Evolutionary conservation across 2,329 filamentous ascomycete genomes (phyloP).

Genomic region (Aspergillus puulaauensis): DNA sequence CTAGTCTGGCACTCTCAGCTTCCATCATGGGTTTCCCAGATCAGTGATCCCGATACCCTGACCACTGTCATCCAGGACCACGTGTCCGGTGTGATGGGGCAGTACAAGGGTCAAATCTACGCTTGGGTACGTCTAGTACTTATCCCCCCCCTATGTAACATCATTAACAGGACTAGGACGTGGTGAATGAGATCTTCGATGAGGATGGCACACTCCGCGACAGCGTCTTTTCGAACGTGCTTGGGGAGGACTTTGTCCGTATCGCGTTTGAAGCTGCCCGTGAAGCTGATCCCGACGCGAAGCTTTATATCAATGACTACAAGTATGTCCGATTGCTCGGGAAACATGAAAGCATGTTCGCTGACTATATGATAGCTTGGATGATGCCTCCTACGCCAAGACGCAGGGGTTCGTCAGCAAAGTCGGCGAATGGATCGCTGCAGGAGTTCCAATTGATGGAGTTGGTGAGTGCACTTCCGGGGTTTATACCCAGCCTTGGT

Average conservation of each 20-base stretch:
- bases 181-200: conserved; percentile 33
- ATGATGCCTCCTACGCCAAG: too few species aligned
- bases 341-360: too few species aligned
- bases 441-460: too few species aligned
- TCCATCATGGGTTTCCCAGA: background rate
- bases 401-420: too few species aligned
- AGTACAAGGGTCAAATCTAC: conserved; percentile 38
- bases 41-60: conserved; percentile 46
- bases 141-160: background rate
- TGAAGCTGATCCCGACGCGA: conserved; percentile 59
- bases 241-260: conserved; percentile 46
- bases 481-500: too few species aligned
- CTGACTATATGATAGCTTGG: too few species aligned
- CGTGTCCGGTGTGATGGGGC: conserved; percentile 36
- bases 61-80: conserved; percentile 53
- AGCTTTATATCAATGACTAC: conserved; percentile 44
- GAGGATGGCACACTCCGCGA: conserved; percentile 48
- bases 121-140: conserved; percentile 34
- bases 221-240: conserved; percentile 43
- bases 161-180: too few species aligned
- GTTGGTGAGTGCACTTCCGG: too few species aligned
- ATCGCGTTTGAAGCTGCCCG: conserved; percentile 48
- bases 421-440: too few species aligned
- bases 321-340: too few species aligned
- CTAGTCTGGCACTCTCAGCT: conserved; percentile 1